phyloP scores from a whole-genome alignment of 148 eudicot genomes.

The Rhododendron molle region DNA sequence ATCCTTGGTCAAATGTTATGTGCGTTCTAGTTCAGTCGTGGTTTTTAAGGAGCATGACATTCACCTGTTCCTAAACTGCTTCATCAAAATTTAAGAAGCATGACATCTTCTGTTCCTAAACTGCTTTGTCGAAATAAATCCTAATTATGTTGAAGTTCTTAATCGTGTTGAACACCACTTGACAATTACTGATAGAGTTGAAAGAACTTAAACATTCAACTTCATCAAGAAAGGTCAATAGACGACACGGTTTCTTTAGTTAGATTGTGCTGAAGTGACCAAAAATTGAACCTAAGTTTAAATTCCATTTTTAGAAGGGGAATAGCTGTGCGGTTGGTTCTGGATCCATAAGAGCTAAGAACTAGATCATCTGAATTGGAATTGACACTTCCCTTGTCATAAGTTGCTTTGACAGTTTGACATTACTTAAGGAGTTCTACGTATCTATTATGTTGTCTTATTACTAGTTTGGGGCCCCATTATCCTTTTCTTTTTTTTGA shows the following conservation, averaged over 20 bases:
- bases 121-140: too few relatives aligned
- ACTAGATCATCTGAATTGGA: neutral
- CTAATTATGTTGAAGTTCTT: neutral
- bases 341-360: neutral
- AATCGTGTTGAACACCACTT: neutral
- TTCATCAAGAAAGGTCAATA: neutral
- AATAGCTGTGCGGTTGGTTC: neutral
- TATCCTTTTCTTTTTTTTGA: neutral
- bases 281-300: neutral
- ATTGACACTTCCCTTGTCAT: neutral
- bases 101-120: too few relatives aligned
- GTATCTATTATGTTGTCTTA: neutral
- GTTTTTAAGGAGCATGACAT: neutral
- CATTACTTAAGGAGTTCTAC: neutral
- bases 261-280: neutral
- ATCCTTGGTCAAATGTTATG: neutral
- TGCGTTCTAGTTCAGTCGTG: neutral
- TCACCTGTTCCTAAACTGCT: neutral
- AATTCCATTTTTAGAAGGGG: neutral
- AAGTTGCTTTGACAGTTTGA: neutral
- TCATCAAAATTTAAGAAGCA: too few relatives aligned
- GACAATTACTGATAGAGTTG: neutral
- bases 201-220: neutral
- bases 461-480: neutral
- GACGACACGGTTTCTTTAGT: neutral